Evolutionary conservation across 805 yeast genomes (phyloP).

Genomic region (Wickerhamiella vanderwaltii): DNA sequence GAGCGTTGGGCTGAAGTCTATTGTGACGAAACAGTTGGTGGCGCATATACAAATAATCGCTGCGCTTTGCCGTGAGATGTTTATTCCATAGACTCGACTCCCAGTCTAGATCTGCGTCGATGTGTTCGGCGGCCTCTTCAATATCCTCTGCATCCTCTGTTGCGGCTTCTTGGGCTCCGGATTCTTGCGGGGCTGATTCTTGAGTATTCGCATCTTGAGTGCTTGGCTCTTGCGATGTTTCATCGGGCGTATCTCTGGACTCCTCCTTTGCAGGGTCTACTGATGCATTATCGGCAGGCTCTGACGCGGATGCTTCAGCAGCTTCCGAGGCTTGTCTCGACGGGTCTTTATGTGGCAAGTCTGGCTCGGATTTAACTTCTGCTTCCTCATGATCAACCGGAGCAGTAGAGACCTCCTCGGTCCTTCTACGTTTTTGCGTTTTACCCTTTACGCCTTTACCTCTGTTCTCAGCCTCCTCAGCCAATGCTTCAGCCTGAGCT

Average conservation of each 20-base stretch:
- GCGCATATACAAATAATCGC: slow-evolving; percentile 59
- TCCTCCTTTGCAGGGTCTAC: not conserved
- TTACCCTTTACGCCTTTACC: slow-evolving; percentile 15
- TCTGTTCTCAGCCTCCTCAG: slow-evolving; percentile 12
- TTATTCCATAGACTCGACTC: slow-evolving; percentile 76
- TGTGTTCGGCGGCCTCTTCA: slow-evolving; percentile 2
- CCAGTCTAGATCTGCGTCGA: slow-evolving; percentile 24
- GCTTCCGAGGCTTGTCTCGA: not conserved
- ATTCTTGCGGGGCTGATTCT: not conserved
- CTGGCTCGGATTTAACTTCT: not conserved
- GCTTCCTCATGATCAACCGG: not conserved
- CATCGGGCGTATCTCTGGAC: not conserved
- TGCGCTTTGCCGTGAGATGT: slow-evolving; percentile 67
- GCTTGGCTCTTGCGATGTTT: not conserved
- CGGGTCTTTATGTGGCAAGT: not conserved
- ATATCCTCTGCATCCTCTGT: not conserved
- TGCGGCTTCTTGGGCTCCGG: not conserved
- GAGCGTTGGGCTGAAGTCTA: slow-evolving; percentile 51
- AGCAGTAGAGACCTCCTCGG: not conserved
- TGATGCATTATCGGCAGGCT: no score
- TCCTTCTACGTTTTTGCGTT: slow-evolving; percentile 14
- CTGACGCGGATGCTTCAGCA: not conserved
- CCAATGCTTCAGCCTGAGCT: slow-evolving; percentile 21
- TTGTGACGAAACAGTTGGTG: slow-evolving; percentile 50
- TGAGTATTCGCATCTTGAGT: no score